phyloP scores from a whole-genome alignment of 495 filamentous ascomycete genomes.

The Gamarada debralockiae region DNA sequence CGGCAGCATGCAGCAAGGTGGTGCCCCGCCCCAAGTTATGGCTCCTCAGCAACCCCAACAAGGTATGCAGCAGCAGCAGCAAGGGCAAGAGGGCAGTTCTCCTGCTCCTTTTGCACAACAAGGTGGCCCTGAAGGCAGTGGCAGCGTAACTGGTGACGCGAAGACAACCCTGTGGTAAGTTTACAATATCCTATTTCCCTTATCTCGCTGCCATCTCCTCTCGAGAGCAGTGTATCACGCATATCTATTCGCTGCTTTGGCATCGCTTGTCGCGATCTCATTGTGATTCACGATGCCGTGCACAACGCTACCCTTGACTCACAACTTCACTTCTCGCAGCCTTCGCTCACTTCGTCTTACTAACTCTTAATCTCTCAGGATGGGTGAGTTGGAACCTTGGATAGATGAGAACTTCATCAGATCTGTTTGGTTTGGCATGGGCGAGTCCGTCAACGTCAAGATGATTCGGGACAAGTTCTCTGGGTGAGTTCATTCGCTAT shows the following conservation, averaged over 20 bases:
- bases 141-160: conserved; percentile 51
- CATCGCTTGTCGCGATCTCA: background rate
- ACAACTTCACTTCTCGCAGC: background rate
- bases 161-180: conserved; percentile 84
- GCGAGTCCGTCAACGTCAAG: conserved; percentile 95
- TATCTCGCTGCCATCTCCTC: background rate
- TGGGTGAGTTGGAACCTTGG: conserved; percentile 99
- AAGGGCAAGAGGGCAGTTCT: conserved; percentile 36
- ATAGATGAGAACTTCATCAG: conserved; percentile 99
- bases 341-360: background rate
- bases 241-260: background rate
- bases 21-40: conserved; percentile 12
- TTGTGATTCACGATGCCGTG: background rate
- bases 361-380: conserved; percentile 51
- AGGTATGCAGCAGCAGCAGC: conserved; percentile 50
- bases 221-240: background rate
- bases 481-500: conserved; percentile 62
- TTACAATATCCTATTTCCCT: background rate
- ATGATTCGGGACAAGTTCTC: conserved; percentile 99
- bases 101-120: conserved; percentile 31
- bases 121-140: conserved; percentile 31
- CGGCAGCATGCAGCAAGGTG: conserved; percentile 14
- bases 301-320: background rate
- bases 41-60: conserved; percentile 57
- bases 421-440: conserved; percentile 81